Base-by-base conservation (phyloP, 192 early-diverging fungal genomes). In the Coemansia furcata region DNA sequence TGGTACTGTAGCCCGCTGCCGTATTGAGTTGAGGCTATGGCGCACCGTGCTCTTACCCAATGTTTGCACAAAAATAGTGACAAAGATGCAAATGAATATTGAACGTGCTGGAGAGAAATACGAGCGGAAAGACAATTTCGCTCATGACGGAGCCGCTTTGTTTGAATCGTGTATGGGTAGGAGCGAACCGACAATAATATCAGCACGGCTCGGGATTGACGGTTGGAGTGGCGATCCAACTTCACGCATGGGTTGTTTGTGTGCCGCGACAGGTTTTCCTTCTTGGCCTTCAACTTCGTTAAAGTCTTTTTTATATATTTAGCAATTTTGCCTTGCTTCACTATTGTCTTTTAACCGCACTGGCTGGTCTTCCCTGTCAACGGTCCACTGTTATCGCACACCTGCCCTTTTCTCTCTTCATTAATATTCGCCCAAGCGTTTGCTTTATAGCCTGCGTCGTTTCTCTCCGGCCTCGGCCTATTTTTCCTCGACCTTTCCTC, bases 261-360 rank as follows among this genome's bases (percentile, higher is more conserved):
- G 23, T 26, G 23, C 23, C 23, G 23, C 23, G 23, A 26, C 23
- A 26, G 23, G 23, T 59, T 42, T 67, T 32, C 30, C 39, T 32
- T 58, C 40, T 40, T 19, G 36, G 15, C 14, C 26, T 12, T n/a
- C 8, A 9, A 7, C 4, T 8, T 60, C 66, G 66, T 44, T 60
- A 60, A 58, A 43, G 66, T 67, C 66, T 67, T 67, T 67, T 60
- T 67, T 47, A 33, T 21, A 39, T 21, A 38, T 35, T 49, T 61
- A 12, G 32, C 37, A 5, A 10, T 17, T 54, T 39, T 62, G 46
- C 58, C 43, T 23, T 15, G 40, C 19, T 64, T 40, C 19, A 21
- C 60, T 58, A 32, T 36, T n/a, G 30, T n/a, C 37, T 61, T 26
- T 40, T 40, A 35, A 35, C 38, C 33, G 35, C 36, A 40, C 61